Percentiles rank a stretch among this genome's conserved stretches.
Conservation (phyloP, 2,329 filamentous ascomycete genomes). For the Phialophora verrucosa region DNA sequence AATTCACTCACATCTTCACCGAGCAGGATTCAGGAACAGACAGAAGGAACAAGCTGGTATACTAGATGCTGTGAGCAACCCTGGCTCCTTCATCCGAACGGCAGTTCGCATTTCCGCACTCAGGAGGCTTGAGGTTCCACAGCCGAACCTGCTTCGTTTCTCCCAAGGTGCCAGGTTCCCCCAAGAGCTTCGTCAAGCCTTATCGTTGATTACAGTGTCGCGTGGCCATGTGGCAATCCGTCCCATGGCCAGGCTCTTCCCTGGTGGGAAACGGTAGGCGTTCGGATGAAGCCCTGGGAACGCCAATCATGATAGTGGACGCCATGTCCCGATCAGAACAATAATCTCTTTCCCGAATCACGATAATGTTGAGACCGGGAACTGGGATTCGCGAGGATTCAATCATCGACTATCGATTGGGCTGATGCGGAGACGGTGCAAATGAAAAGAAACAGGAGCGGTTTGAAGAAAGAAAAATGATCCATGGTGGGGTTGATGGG, state of each 20-base stretch:
- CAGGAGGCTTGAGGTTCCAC: slow-evolving; percentile 18
- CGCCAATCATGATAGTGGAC: slow-evolving; percentile 26
- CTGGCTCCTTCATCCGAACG: background rate
- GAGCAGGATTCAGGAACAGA: slow-evolving; percentile 16
- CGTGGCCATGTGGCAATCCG: slow-evolving; percentile 15
- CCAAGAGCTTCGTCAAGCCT: slow-evolving; percentile 8
- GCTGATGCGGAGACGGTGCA: slow-evolving; percentile 15
- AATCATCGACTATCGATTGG: slow-evolving; percentile 29
- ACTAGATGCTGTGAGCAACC: background rate
- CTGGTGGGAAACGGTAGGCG: slow-evolving; percentile 16
- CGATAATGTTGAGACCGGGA: slow-evolving; percentile 6
- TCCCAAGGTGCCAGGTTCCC: slow-evolving; percentile 4
- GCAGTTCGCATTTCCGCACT: background rate
- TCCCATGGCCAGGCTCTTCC: slow-evolving; percentile 17
- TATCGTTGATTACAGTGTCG: slow-evolving; percentile 15
- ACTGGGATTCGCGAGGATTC: slow-evolving; percentile 7
- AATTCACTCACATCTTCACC: slow-evolving; percentile 24
- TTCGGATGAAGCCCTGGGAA: slow-evolving; percentile 6
- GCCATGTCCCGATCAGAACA: background rate
- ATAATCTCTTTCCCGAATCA: slow-evolving; percentile 22
- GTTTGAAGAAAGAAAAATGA: slow-evolving; percentile 18
- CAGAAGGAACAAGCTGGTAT: slow-evolving; percentile 17
- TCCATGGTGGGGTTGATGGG: slow-evolving; percentile 24
- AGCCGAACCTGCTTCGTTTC: slow-evolving; percentile 6
- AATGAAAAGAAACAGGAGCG: slow-evolving; percentile 22